Conservation (phyloP, 306 rosid species). For the Cyclanthera cordifolia region DNA sequence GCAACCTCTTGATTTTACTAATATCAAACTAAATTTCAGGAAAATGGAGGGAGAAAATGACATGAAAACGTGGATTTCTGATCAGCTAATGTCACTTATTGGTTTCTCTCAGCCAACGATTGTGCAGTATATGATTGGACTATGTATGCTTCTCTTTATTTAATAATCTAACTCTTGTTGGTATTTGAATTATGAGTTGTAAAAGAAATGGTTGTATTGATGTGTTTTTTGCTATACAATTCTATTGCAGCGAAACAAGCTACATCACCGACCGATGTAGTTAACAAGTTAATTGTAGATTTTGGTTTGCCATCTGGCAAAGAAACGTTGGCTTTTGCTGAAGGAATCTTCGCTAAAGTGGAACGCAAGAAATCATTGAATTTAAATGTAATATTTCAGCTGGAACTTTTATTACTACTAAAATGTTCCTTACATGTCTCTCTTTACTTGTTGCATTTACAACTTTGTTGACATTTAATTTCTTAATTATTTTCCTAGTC, state of each 20-base stretch:
- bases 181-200: neutral
- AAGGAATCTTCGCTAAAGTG: slow-evolving; percentile 53
- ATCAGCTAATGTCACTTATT: slow-evolving; percentile 50
- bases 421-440: neutral
- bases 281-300: slow-evolving; percentile 45
- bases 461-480: neutral
- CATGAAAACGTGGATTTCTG: slow-evolving; percentile 75
- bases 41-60: slow-evolving; percentile 46
- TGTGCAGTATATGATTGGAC: slow-evolving; percentile 65
- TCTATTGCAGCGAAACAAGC: slow-evolving; percentile 68
- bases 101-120: slow-evolving; percentile 71
- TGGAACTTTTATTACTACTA: neutral
- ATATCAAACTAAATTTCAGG: neutral
- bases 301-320: slow-evolving; percentile 36
- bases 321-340: slow-evolving; percentile 57
- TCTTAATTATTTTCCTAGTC: neutral
- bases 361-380: slow-evolving; percentile 42
- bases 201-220: neutral
- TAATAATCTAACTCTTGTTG: neutral
- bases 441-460: neutral
- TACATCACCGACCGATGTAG: slow-evolving; percentile 53
- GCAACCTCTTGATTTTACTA: neutral
- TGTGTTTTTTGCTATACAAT: neutral
- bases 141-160: slow-evolving; percentile 31
- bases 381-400: slow-evolving; percentile 37